Conservation (phyloP, 2,329 filamentous ascomycete genomes). For the Beauveria scarabaeidicola region DNA sequence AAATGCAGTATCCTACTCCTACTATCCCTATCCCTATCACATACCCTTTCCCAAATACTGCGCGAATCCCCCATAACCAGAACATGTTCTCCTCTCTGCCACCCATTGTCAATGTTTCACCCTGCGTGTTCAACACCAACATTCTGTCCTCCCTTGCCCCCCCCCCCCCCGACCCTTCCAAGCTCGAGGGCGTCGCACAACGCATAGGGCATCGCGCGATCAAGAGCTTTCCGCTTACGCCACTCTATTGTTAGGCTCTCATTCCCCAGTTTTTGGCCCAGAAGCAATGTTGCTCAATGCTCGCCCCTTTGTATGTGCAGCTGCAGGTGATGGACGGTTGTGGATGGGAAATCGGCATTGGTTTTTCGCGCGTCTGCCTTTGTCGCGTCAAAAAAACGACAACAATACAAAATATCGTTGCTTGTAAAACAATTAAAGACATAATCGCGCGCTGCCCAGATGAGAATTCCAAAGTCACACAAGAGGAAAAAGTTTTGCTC, state of each 20-base stretch:
- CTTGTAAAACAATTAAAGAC: neutral
- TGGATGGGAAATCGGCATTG: neutral
- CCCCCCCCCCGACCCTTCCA: neutral
- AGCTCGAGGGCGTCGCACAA: neutral
- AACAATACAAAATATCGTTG: neutral
- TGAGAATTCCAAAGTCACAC: neutral
- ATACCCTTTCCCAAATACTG: neutral
- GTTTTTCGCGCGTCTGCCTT: neutral
- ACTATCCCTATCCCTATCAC: too few species aligned
- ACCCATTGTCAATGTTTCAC: neutral
- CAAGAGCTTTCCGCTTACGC: neutral
- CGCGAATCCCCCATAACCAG: too few species aligned
- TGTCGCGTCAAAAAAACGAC: neutral
- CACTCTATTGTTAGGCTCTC: neutral
- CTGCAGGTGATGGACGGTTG: neutral
- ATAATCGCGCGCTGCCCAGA: neutral
- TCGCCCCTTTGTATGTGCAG: too few species aligned
- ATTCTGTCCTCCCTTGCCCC: neutral
- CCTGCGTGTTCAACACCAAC: constrained; percentile 1
- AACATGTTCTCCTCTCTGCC: neutral
- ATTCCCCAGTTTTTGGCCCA: neutral
- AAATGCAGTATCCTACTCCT: neutral
- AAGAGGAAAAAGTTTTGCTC: neutral
- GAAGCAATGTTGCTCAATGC: too few species aligned
- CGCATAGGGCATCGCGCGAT: too few species aligned